A percentile compares a stretch with the other conserved stretches of the same genome.
phyloP scores from a whole-genome alignment of 2,329 filamentous ascomycete species.

The Lachnellula arida region DNA sequence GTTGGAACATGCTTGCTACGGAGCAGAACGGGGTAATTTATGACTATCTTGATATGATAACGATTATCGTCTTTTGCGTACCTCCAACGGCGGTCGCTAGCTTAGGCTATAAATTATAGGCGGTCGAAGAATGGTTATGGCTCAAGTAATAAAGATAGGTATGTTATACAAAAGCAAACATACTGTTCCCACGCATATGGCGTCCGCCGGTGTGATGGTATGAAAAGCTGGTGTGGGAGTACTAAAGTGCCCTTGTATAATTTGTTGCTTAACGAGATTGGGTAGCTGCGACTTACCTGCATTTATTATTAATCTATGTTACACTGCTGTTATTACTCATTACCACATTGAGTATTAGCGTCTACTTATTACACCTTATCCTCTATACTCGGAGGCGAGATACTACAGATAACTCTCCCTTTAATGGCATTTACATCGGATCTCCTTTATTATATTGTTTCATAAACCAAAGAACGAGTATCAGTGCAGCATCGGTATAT shows the following conservation, averaged over 20 bases:
- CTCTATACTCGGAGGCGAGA: too few relatives aligned
- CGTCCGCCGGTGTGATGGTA: neutral
- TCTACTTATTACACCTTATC: too few relatives aligned
- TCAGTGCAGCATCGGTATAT: too few relatives aligned
- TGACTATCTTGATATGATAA: neutral
- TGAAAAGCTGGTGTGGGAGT: neutral
- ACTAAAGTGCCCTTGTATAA: neutral
- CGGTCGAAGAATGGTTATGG: neutral
- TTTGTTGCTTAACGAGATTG: too few relatives aligned
- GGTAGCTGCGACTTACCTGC: too few relatives aligned
- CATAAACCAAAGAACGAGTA: too few relatives aligned
- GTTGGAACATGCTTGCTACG: neutral
- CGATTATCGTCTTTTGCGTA: neutral
- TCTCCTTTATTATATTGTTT: too few relatives aligned
- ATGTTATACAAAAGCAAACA: neutral
- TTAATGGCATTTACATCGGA: too few relatives aligned
- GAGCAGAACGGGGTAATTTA: neutral
- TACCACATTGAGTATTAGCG: too few relatives aligned
- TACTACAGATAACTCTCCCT: too few relatives aligned
- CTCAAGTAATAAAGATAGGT: neutral
- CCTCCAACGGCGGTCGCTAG: neutral
- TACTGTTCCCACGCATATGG: neutral
- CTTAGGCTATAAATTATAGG: neutral
- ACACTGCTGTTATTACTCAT: too few relatives aligned
- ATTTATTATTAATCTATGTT: too few relatives aligned